phyloP scores from a whole-genome alignment of 2,329 filamentous ascomycete genomes.

The Hymenoscyphus scutula region DNA sequence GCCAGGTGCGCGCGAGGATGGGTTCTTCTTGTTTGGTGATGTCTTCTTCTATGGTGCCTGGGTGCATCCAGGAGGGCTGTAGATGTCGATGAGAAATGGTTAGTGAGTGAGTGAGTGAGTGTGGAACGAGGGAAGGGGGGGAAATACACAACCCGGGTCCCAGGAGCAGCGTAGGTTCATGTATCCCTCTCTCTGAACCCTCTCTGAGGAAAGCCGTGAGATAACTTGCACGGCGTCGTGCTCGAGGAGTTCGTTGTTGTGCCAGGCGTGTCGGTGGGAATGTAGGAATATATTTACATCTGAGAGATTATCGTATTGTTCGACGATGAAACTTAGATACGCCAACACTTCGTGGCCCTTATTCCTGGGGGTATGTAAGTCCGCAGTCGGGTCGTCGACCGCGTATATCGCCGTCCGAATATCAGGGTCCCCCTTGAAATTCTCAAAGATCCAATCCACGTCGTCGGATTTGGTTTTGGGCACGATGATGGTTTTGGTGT shows the following conservation, averaged over 20 bases:
- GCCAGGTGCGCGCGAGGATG: conserved; percentile 44
- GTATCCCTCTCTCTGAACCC: conserved; percentile 53
- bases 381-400: conserved; percentile 30
- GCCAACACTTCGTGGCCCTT: conserved; percentile 34
- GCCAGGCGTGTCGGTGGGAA: conserved; percentile 48
- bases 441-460: conserved; percentile 26
- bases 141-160: conserved; percentile 57
- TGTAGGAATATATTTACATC: conserved; percentile 36
- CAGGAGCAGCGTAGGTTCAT: conserved; percentile 60
- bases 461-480: conserved; percentile 24
- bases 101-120: too few relatives aligned
- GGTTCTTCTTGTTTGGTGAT: conserved; percentile 42
- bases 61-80: conserved; percentile 47
- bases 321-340: conserved; percentile 56
- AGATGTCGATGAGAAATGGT: too few relatives aligned
- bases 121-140: too few relatives aligned
- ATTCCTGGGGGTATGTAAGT: conserved; percentile 52
- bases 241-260: conserved; percentile 30
- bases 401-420: conserved; percentile 26
- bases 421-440: conserved; percentile 19
- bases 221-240: conserved; percentile 38
- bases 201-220: conserved; percentile 25
- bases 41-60: conserved; percentile 39
- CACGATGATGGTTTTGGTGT: conserved; percentile 27
- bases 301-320: conserved; percentile 55